phyloP scores from a whole-genome alignment of 805 yeast genomes.

The Cyberlindnera veronae region DNA sequence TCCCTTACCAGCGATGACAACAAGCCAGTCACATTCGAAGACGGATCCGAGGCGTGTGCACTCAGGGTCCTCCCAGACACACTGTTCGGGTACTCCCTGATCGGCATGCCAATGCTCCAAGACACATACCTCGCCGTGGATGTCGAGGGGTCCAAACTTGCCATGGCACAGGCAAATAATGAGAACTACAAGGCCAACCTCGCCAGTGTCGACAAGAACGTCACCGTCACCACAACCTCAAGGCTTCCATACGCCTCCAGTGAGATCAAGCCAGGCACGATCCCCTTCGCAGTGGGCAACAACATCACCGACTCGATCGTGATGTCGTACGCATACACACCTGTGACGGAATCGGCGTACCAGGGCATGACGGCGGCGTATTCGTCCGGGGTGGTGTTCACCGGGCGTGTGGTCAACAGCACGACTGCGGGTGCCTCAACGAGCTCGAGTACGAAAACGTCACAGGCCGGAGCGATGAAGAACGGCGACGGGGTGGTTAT shows the following conservation, averaged over 20 bases:
- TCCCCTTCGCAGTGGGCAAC: conserved; percentile 47
- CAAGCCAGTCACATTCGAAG: conserved; percentile 41
- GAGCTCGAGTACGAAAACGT: too few relatives aligned
- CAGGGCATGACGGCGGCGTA: conserved; percentile 15
- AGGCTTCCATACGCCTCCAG: conserved; percentile 14
- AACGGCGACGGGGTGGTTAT: too few relatives aligned
- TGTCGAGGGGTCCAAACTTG: conserved; percentile 51
- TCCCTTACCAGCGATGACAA: conserved; percentile 34
- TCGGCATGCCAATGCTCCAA: conserved; percentile 58
- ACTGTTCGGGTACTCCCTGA: conserved; percentile 43
- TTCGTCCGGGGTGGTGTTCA: conserved; percentile 15
- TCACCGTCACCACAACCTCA: conserved; percentile 5
- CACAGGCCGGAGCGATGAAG: too few relatives aligned
- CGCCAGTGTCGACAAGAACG: conserved; percentile 2
- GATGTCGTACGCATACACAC: conserved; percentile 6
- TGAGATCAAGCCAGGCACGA: conserved; percentile 39
- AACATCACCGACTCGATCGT: conserved; percentile 23
- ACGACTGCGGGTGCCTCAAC: conserved; percentile 3
- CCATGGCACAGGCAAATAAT: conserved; percentile 48
- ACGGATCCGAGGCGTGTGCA: conserved; percentile 56
- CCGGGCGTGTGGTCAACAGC: conserved; percentile 14
- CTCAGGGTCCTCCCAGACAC: conserved; percentile 48
- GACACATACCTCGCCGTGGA: conserved; percentile 60
- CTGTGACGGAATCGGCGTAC: conserved; percentile 1
- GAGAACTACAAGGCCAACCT: conserved; percentile 8